phyloP scores from a whole-genome alignment of 371 early-diverging fungal genomes.

The Nematocida parisii region DNA sequence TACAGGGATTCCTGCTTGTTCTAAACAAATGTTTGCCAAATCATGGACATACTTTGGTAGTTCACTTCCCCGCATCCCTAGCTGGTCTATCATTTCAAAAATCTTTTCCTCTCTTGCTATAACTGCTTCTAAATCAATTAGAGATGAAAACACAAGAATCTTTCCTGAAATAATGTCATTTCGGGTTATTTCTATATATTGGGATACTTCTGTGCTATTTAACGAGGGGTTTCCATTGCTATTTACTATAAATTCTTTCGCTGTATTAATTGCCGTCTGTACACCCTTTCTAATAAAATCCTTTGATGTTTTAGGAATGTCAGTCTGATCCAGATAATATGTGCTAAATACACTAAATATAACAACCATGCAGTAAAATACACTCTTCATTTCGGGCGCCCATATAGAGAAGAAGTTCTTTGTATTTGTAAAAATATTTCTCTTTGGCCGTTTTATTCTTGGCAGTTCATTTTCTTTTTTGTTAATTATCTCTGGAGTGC shows the following conservation, averaged over 20 bases:
- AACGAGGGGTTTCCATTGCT: not conserved
- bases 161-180: not conserved
- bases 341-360: slow-evolving; percentile 14
- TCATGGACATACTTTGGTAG: slow-evolving; percentile 5
- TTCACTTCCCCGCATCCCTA: slow-evolving; percentile 16
- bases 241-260: not conserved
- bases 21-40: not conserved
- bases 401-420: not conserved
- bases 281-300: not conserved
- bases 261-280: not conserved
- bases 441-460: not conserved
- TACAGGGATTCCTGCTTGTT: not conserved
- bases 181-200: not conserved
- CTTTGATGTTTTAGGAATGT: not conserved
- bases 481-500: not conserved
- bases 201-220: not conserved
- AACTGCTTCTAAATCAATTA: not conserved
- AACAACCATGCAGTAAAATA: not conserved
- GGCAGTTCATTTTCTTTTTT: not conserved
- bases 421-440: not conserved
- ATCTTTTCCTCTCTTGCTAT: not conserved
- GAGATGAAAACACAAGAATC: not conserved
- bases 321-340: slow-evolving; percentile 1
- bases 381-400: not conserved
- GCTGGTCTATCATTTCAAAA: not conserved